phyloP scores from a whole-genome alignment of 2,329 filamentous ascomycete species.

The Aspergillus sp. region DNA sequence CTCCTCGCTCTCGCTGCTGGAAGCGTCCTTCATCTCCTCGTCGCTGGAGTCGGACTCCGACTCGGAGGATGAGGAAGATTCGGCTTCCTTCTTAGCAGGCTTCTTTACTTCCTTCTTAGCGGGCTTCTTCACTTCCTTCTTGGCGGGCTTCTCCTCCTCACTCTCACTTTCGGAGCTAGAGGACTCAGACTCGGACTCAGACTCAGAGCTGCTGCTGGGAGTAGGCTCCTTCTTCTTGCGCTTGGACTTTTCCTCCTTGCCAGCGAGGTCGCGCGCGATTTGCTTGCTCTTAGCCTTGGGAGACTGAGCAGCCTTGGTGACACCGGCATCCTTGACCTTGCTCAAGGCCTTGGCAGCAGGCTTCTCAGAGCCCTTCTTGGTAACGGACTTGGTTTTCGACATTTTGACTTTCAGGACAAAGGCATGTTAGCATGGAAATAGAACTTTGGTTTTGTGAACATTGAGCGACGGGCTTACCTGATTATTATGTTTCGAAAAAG shows the following conservation, averaged over 20 bases:
- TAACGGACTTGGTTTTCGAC: constrained; percentile 46
- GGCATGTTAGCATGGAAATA: constrained; percentile 18
- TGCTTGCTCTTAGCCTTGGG: constrained; percentile 48
- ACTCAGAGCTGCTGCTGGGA: constrained; percentile 36
- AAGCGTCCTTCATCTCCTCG: constrained; percentile 32
- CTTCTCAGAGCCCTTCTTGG: constrained; percentile 40
- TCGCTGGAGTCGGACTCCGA: constrained; percentile 36
- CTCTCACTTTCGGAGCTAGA: constrained; percentile 32
- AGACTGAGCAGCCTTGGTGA: constrained; percentile 46
- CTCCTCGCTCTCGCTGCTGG: constrained; percentile 23
- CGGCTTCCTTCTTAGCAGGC: constrained; percentile 32
- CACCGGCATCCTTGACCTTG: constrained; percentile 49
- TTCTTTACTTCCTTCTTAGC: constrained; percentile 20
- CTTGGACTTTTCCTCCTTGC: constrained; percentile 43
- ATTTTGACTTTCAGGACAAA: constrained; percentile 33
- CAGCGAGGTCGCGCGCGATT: constrained; percentile 40
- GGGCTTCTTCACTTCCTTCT: constrained; percentile 29
- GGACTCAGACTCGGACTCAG: constrained; percentile 28
- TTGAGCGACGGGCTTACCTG: neutral
- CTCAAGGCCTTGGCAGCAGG: constrained; percentile 42
- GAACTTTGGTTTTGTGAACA: neutral
- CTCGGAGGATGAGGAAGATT: constrained; percentile 25
- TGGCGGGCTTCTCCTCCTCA: constrained; percentile 38
- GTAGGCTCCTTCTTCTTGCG: constrained; percentile 46
- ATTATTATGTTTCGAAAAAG: constrained; percentile 6